These are phyloP conservation scores for Tylopilus orsonianus DNA, from an alignment of 1,284 basidiomycete genomes.

Conservation along the genomic window DNA sequence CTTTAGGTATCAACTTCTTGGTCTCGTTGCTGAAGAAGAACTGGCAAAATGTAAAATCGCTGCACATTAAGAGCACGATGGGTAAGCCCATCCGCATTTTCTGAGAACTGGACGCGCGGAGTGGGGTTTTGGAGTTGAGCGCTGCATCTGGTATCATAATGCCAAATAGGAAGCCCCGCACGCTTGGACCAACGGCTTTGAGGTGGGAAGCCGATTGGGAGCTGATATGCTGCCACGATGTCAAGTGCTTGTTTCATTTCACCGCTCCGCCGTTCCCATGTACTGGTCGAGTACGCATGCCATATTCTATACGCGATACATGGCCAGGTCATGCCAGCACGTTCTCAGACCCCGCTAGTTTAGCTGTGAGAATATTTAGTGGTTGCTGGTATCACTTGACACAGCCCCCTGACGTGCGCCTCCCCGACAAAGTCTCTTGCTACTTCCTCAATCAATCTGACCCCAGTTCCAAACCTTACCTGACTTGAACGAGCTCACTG, in stretches of 20 bases:
- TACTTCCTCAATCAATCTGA: slow-evolving; percentile 23
- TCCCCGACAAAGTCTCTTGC: slow-evolving; percentile 19
- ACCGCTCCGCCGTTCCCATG: slow-evolving; percentile 23
- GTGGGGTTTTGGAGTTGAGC: slow-evolving; percentile 18
- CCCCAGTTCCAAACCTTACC: slow-evolving; percentile 14
- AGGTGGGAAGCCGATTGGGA: slow-evolving; percentile 79
- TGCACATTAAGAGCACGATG: slow-evolving; percentile 99
- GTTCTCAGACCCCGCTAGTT: slow-evolving; percentile 7
- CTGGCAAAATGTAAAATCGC: slow-evolving; percentile 99
- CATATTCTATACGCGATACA: slow-evolving; percentile 14
- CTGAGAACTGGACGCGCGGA: slow-evolving; percentile 44
- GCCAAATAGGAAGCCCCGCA: slow-evolving; percentile 89
- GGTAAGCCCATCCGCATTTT: slow-evolving; percentile 96
- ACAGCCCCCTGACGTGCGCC: slow-evolving; percentile 19
- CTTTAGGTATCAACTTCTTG: slow-evolving; percentile 96
- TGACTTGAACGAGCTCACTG: not conserved
- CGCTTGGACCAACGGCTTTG: slow-evolving; percentile 86
- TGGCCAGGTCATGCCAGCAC: slow-evolving; percentile 11
- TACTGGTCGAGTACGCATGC: slow-evolving; percentile 17
- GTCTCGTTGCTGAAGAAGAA: slow-evolving; percentile 99
- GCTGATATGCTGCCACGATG: slow-evolving; percentile 52
- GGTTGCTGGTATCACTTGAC: slow-evolving; percentile 3
- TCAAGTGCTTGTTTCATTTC: slow-evolving; percentile 18
- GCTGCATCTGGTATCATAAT: slow-evolving; percentile 49
- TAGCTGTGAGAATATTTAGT: slow-evolving; percentile 7